Conservation (phyloP, 139 green algal species). For the Chlorella sp. region DNA sequence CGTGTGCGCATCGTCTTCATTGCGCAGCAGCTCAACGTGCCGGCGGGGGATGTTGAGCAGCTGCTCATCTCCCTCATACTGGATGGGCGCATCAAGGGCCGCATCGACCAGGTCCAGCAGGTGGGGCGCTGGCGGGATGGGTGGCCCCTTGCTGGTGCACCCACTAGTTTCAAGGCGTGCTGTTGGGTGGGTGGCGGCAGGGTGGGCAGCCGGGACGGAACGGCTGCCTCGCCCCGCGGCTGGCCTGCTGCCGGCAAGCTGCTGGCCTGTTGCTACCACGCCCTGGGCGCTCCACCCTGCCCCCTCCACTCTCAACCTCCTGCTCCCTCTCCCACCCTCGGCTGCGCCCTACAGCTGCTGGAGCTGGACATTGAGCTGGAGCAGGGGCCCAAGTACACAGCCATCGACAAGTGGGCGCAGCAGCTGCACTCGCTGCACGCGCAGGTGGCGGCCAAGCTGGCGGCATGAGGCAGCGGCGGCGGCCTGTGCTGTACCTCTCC, state of each 20-base stretch:
- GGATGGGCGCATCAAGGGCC: constrained; percentile 84
- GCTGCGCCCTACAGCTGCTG: constrained; percentile 71
- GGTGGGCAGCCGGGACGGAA: too few species aligned
- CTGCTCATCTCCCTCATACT: constrained; percentile 96
- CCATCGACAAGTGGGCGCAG: constrained; percentile 87
- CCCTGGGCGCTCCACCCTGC: neutral
- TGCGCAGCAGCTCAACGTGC: constrained; percentile 90
- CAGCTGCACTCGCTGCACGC: constrained; percentile 79
- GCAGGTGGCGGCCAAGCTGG: constrained; percentile 75
- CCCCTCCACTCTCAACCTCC: neutral
- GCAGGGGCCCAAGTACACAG: constrained; percentile 73
- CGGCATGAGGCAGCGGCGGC: constrained; percentile 32
- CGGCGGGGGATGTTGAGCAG: constrained; percentile 91
- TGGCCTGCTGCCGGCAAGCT: too few species aligned
- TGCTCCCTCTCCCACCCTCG: neutral
- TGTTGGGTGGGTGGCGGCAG: too few species aligned
- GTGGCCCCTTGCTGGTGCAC: too few species aligned
- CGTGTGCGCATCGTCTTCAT: constrained; percentile 93
- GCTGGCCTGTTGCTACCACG: neutral
- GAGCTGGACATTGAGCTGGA: constrained; percentile 72
- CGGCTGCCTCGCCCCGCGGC: too few species aligned
- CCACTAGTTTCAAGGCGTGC: too few species aligned
- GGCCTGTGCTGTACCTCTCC: neutral
- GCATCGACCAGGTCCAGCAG: constrained; percentile 94
- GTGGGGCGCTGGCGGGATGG: neutral